Percentiles rank a stretch among this genome's conserved stretches.
These are phyloP conservation scores for Hyaloscypha variabilis DNA, from an alignment of 495 filamentous ascomycete genomes.

Conservation along the genomic window DNA sequence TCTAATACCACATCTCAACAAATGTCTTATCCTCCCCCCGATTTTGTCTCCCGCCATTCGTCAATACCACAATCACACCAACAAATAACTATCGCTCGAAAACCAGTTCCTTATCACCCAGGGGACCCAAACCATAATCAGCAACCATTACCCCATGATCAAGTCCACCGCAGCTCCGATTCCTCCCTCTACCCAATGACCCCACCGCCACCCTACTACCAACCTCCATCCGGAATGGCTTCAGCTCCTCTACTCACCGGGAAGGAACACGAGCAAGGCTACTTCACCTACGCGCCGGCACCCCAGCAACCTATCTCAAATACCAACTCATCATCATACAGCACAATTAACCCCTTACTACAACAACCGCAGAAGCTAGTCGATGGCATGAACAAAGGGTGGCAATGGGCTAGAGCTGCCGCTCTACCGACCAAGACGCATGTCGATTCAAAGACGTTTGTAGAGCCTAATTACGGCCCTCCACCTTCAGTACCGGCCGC, in stretches of 20 bases:
- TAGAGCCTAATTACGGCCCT: slow-evolving; percentile 12
- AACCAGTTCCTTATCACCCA: background rate
- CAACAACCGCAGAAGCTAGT: background rate
- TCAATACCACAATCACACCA: background rate
- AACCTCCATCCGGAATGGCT: background rate
- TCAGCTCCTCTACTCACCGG: background rate
- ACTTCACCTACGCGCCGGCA: background rate
- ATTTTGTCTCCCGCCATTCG: background rate
- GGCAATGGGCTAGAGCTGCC: slow-evolving; percentile 12
- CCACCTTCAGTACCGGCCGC: slow-evolving; percentile 10
- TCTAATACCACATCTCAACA: background rate
- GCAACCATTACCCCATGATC: background rate
- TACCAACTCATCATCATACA: background rate
- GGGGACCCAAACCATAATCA: background rate
- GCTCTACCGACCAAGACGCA: background rate
- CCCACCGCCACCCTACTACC: slow-evolving; percentile 6
- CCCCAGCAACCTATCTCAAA: background rate
- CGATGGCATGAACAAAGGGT: slow-evolving; percentile 8
- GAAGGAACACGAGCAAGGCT: background rate
- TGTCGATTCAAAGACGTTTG: background rate
- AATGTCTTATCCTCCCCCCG: slow-evolving; percentile 13
- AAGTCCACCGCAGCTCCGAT: background rate
- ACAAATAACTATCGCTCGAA: background rate
- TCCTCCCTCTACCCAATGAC: slow-evolving; percentile 2
- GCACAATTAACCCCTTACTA: background rate